A percentile compares a stretch with the other conserved stretches of the same genome.
Conservation (phyloP, 2,329 filamentous ascomycete genomes). For the Claviceps capensis region DNA sequence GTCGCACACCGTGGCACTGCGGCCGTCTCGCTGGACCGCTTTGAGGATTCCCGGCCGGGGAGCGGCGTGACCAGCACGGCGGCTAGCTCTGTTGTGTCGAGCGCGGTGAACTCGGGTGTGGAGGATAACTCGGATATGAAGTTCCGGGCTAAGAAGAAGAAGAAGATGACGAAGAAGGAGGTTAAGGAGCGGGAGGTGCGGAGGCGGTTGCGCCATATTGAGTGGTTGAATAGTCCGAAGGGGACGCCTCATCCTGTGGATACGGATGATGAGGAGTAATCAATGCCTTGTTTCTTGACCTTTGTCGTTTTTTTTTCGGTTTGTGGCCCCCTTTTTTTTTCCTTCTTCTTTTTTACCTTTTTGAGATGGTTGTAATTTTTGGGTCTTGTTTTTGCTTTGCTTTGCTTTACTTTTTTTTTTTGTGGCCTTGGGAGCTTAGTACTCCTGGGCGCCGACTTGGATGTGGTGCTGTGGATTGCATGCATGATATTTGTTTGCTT, state of each 20-base stretch:
- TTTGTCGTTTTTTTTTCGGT: background rate
- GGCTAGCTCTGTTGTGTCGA: constrained; percentile 45
- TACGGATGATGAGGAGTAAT: constrained; percentile 56
- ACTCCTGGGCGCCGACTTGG: no score
- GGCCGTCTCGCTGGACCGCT: constrained; percentile 64
- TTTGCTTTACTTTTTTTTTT: background rate
- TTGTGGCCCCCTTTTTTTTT: background rate
- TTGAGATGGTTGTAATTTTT: background rate
- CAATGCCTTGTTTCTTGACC: no score
- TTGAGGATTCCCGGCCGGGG: constrained; percentile 67
- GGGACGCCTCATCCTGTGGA: constrained; percentile 65
- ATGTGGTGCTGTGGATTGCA: no score
- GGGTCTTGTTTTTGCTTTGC: background rate
- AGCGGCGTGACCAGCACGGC: constrained; percentile 40
- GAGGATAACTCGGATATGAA: constrained; percentile 73
- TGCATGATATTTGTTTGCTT: no score
- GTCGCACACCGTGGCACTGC: constrained; percentile 72
- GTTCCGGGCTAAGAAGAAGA: constrained; percentile 87
- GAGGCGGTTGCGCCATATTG: constrained; percentile 71
- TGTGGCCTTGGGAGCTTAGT: no score
- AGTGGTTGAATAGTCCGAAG: constrained; percentile 75
- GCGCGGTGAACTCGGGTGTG: constrained; percentile 40
- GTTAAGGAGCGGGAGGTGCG: constrained; percentile 85
- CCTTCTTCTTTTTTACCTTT: background rate
- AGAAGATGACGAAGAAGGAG: constrained; percentile 97